phyloP scores from a whole-genome alignment of 306 rosid genomes.

The Quercus agrifolia region DNA sequence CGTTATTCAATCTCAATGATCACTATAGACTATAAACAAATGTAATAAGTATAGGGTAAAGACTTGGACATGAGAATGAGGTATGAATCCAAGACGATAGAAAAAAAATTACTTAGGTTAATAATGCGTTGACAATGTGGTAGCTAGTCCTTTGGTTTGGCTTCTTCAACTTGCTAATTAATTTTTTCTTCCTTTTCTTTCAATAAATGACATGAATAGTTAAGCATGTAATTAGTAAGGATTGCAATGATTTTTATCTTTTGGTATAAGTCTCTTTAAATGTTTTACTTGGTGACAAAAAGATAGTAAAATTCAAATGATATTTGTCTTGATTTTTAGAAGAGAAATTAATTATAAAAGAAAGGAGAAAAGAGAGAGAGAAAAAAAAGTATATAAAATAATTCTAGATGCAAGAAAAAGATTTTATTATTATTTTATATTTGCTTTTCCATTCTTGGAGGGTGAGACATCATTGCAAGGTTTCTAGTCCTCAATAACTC shows the following conservation, averaged over 20 bases:
- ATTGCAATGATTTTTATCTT: no score
- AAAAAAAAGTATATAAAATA: background rate
- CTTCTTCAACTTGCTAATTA: no score
- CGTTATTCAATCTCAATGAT: background rate
- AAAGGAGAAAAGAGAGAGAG: background rate
- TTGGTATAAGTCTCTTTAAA: background rate
- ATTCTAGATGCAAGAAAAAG: constrained; percentile 1
- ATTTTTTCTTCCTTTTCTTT: no score
- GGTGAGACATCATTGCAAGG: constrained; percentile 26
- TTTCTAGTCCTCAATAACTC: constrained; percentile 23
- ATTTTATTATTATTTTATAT: background rate
- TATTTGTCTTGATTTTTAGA: background rate
- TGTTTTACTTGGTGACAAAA: background rate
- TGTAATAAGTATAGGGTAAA: no score
- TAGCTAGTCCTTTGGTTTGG: background rate
- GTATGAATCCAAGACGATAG: background rate
- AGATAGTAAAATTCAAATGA: no score
- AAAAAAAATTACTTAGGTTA: background rate
- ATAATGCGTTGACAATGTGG: background rate
- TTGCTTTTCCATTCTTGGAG: constrained; percentile 18
- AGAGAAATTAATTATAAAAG: background rate
- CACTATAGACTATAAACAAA: background rate
- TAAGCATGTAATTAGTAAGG: no score
- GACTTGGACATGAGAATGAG: background rate
- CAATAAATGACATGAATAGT: no score